Base-by-base conservation (phyloP, 73 alveolate species). In the Loxodes magnus region DNA sequence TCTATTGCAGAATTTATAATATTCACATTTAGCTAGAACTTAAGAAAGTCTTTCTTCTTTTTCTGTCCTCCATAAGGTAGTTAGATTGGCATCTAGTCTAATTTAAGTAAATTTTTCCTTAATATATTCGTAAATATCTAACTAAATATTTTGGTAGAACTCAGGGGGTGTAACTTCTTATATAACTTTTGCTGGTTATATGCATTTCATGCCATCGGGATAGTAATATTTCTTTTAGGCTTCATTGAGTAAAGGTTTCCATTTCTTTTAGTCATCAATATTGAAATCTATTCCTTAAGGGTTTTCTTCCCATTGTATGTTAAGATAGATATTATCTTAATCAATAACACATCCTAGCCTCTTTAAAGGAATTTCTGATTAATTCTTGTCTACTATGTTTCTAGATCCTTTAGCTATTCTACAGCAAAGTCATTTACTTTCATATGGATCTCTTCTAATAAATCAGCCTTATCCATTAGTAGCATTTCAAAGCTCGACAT, bases 401-500 rank as follows among this genome's bases (percentile, higher is more conserved):
- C 54, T 53, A 53, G 71, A 78, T n/a, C 94, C 94, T 55, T 42
- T 56, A 10, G 96, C 72, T 54, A 88, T 70, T 24, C 87, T 71
- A 41, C 75, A 51, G 64, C 96, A 88, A 21, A 74, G 74, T 42
- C 87, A 75, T 42, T 62, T 24, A 4, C 70, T 69, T 4, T 59
- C 64, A 16, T 64, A 64, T 49, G 77, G 80, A 46, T 74, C 81
- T 51, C 81, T 88, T 20, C 84, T 94, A 58, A 87, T 77, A 53
- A 64, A 93, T 56, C 59, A 93, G 16, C 94, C 88, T 37, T 77
- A 94, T 3, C 97, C 99, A 28, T 81, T 74, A 64, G 74, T 69
- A 0, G 98, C 93, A 71, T 90, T 88, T 98, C 99, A 93, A 31
- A 93, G 44, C 64, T 93, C 98, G 4, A 90, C 92, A 60, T 82